Percentiles rank a stretch among this genome's conserved stretches.
phyloP scores from a whole-genome alignment of 208 protist species.

The Acanthamoeba royreba region DNA sequence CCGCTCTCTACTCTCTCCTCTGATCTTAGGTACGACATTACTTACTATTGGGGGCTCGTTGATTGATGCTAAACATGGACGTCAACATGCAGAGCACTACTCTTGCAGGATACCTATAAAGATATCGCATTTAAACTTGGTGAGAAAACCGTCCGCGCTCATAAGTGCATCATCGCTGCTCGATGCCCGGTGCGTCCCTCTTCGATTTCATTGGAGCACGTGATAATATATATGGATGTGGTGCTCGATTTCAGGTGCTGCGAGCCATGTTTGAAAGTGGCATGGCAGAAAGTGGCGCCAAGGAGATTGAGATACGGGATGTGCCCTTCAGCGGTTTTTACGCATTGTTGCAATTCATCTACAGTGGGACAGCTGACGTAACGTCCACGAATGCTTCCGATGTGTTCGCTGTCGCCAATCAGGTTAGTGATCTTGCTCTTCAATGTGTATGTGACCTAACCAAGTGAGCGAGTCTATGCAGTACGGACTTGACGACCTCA shows the following conservation, averaged over 20 bases:
- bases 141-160: neutral
- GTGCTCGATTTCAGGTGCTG: neutral
- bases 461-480: neutral
- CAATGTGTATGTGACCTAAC: neutral
- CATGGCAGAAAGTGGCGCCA: neutral
- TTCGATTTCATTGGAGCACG: neutral
- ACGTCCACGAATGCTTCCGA: neutral
- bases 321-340: neutral
- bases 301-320: neutral
- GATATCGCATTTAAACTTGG: neutral
- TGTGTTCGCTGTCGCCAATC: neutral
- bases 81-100: neutral
- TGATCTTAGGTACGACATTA: neutral
- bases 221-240: neutral
- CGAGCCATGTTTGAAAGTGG: neutral
- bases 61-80: neutral
- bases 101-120: neutral
- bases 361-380: neutral
- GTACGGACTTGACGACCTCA: neutral
- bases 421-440: neutral
- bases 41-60: neutral
- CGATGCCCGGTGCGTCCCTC: neutral
- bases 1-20: neutral
- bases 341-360: neutral
- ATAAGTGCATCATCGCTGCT: neutral